A percentile compares a stretch with the other conserved stretches of the same genome.
These are phyloP conservation scores for Aspergillus oerlinghausenensis DNA, from an alignment of 2,329 filamentous ascomycete species.

Conservation along the genomic window DNA sequence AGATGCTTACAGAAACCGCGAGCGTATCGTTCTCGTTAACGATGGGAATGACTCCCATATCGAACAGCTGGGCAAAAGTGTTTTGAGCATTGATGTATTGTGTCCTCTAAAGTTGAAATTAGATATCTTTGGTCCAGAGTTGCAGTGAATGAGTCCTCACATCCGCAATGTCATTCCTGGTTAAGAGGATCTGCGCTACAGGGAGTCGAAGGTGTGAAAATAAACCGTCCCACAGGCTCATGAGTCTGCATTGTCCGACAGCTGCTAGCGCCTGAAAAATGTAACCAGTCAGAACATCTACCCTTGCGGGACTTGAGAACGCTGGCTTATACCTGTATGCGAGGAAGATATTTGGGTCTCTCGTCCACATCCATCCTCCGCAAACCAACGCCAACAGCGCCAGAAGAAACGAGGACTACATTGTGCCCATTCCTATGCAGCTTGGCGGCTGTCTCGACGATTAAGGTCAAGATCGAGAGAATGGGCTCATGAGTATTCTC, in stretches of 20 bases:
- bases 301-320: not conserved
- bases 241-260: constrained; percentile 91
- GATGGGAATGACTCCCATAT: constrained; percentile 95
- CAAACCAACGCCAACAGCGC: constrained; percentile 90
- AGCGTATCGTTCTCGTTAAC: constrained; percentile 99
- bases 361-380: constrained; percentile 83
- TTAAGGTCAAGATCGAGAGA: constrained; percentile 81
- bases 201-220: constrained; percentile 86
- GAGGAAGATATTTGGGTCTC: constrained; percentile 82
- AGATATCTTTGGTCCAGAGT: constrained; percentile 3
- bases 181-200: constrained; percentile 90
- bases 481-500: constrained; percentile 92
- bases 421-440: constrained; percentile 86
- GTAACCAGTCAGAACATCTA: constrained; percentile 5
- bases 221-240: constrained; percentile 90
- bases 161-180: constrained; percentile 93
- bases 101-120: constrained; percentile 56
- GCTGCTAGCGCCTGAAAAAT: constrained; percentile 71
- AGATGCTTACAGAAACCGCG: constrained; percentile 63
- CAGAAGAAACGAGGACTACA: constrained; percentile 94
- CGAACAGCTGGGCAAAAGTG: constrained; percentile 81
- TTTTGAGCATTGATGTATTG: constrained; percentile 97
- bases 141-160: constrained; percentile 44
- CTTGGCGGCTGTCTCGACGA: constrained; percentile 88
- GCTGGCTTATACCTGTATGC: constrained; percentile 62